Percentiles rank a stretch among this genome's conserved stretches.
phyloP scores from a whole-genome alignment of 805 yeast species.

The Yarrowia divulgata region DNA sequence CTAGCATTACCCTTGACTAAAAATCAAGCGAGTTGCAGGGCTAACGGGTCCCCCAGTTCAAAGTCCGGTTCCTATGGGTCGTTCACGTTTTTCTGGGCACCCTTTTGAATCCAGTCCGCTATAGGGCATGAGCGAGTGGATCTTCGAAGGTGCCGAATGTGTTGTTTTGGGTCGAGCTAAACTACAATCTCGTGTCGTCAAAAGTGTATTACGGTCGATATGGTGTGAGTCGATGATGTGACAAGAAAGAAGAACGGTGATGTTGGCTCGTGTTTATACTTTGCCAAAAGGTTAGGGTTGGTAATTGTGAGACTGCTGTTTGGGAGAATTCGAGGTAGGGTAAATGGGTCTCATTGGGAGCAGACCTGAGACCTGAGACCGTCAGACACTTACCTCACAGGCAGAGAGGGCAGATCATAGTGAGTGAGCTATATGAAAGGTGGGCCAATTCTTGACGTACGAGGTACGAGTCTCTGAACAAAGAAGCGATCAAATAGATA shows the following conservation, averaged over 20 bases:
- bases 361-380: too few relatives aligned
- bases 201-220: constrained; percentile 35
- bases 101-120: constrained; percentile 43
- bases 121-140: constrained; percentile 41
- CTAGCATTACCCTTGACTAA: constrained; percentile 27
- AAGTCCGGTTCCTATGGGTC: constrained; percentile 38
- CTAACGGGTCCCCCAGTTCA: constrained; percentile 38
- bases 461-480: too few relatives aligned
- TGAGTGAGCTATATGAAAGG: neutral
- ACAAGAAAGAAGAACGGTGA: neutral
- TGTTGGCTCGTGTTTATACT: constrained; percentile 24
- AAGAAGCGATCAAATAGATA: neutral
- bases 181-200: constrained; percentile 39
- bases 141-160: constrained; percentile 42
- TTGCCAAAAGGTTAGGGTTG: constrained; percentile 17
- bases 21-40: constrained; percentile 34
- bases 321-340: constrained; percentile 1
- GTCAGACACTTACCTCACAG: too few relatives aligned
- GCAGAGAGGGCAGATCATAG: neutral
- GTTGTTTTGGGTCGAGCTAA: constrained; percentile 22
- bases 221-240: constrained; percentile 4
- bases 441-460: too few relatives aligned
- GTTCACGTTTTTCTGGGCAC: constrained; percentile 42
- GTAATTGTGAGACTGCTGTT: constrained; percentile 24
- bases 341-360: neutral